Evolutionary conservation across 148 eudicot species (phyloP), one percentile per base, ranked within the genome.

Genomic region (Gaultheria prostrata): DNA sequence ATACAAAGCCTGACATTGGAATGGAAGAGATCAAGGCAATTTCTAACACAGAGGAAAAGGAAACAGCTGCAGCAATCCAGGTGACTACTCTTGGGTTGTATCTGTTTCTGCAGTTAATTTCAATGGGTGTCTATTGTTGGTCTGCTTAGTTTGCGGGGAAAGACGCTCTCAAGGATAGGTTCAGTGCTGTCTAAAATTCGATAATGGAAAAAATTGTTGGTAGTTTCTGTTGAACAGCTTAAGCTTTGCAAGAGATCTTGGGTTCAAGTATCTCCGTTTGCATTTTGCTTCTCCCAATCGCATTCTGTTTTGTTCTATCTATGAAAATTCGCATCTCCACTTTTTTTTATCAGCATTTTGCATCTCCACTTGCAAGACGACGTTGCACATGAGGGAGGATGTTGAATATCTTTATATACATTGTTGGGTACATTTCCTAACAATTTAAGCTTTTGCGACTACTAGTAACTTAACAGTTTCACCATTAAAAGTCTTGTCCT

Each of bases 1-100:
- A 57, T 56, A 20, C 12, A 26, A 20, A 32, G 28, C 67, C 81
- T 7, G 33, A 14, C 8, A 8, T 30, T 54, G 81, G 33, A 1
- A 26, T 54, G 81, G 81, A 78, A 78, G 81, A 32, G 81, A 78
- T 78, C 81, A 78, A 78, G 26, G 48, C 81, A 53, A 26, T 78
- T 28, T 20, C 65, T 53, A 33, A 8, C 54, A 78, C 48, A 20
- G 69, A 53, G 28, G 43, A 33, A 78, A 78, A 78, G 18, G 81
- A 54, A 78, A 56, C 26, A 8, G 67, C 45, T 18, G 46, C 51
- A 46, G 56, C 14, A 46, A 46, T 48, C n/a, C 75, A 63, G n/a
- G 82, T 80, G 46, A 45, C 32, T 65, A 11, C 71, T 7, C 8
- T 61, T 61, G 17, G 57, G 67, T 61, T 61, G 9, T 61, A n/a